Evolutionary conservation across 2,329 filamentous ascomycete species (phyloP), one percentile per base, ranked within the genome.

Genomic region (Trichoderma atroviride): DNA sequence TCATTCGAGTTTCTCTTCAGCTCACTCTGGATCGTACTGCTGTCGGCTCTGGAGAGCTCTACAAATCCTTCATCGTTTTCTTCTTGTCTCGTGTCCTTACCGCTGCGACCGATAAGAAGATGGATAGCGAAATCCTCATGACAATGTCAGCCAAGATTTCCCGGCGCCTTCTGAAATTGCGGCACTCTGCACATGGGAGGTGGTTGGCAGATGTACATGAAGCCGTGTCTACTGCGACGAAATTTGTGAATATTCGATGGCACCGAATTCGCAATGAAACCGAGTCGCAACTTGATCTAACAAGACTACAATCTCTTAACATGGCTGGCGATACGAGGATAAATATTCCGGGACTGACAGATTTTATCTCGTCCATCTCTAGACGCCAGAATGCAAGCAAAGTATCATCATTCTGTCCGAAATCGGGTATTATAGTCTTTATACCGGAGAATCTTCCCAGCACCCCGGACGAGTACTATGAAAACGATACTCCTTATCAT

Each of bases 1-100:
- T 88, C 0, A 67, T 89, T 3, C 84, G 87, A 0, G 85, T 88
- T 0, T 74, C 80, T 0, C 70, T 88, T 2, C 86, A 89, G 63
- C 71, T 81, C 50, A 35, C 35, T 16, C 31, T 64, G 27, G 43
- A 35, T 19, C 35, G 60, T 29, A 19, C 24, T 7, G 11, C 10
- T 10, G 31, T 24, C 22, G 31, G 31, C 10, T 59, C 33, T 40
- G 56, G 10, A 5, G n/a, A 59, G 47, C 47, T 50, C 10, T 50
- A 50, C 11, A 50, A 50, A 24, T 50, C 47, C n/a, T 50, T 50
- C n/a, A 24, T 50, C 47, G 22, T 50, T 13, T 50, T 50, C 9
- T 16, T 50, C 22, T 50, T 50, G 47, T 50, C 47, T 50, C 47
- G n/a, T 5, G 4, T 50, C 13, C 47, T 50, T 24, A 50, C 4